A percentile compares a stretch with the other conserved stretches of the same genome.
These are phyloP conservation scores for Glebionis coronaria DNA, from an alignment of 129 eudicot genomes.

Conservation along the genomic window DNA sequence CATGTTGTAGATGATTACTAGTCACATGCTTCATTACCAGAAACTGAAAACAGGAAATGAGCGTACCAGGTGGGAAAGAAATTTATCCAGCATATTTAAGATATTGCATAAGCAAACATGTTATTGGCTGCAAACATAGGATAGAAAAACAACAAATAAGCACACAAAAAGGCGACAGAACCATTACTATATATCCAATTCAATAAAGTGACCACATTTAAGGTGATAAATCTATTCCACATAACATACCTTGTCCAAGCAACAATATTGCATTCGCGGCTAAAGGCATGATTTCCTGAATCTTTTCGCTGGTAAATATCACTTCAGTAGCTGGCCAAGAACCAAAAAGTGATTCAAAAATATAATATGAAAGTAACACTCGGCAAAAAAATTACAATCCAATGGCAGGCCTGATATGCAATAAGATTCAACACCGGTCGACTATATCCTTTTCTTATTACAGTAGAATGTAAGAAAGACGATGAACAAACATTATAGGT, in stretches of 20 bases:
- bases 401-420: not conserved
- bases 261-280: conserved; percentile 57
- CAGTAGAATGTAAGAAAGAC: conserved; percentile 5
- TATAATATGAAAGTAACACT: conserved; percentile 1
- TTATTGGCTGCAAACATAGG: conserved; percentile 54
- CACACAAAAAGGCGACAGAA: conserved; percentile 3
- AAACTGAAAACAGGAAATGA: conserved; percentile 8
- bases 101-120: conserved; percentile 75
- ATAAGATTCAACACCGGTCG: not conserved
- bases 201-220: conserved; percentile 15
- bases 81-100: conserved; percentile 40
- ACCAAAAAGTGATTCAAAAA: conserved; percentile 13
- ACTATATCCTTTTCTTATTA: not conserved
- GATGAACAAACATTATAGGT: not conserved
- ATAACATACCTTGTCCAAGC: conserved; percentile 82
- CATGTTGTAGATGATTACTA: conserved; percentile 5
- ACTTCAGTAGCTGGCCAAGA: conserved; percentile 50
- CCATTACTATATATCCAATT: not conserved
- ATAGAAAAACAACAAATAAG: not conserved
- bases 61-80: conserved; percentile 39
- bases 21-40: conserved; percentile 10
- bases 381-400: not conserved
- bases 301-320: conserved; percentile 79
- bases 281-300: conserved; percentile 61
- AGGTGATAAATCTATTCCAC: not conserved